Base-by-base conservation (phyloP, 768 basidiomycete genomes). In the Xerocomellus amylosporus region DNA sequence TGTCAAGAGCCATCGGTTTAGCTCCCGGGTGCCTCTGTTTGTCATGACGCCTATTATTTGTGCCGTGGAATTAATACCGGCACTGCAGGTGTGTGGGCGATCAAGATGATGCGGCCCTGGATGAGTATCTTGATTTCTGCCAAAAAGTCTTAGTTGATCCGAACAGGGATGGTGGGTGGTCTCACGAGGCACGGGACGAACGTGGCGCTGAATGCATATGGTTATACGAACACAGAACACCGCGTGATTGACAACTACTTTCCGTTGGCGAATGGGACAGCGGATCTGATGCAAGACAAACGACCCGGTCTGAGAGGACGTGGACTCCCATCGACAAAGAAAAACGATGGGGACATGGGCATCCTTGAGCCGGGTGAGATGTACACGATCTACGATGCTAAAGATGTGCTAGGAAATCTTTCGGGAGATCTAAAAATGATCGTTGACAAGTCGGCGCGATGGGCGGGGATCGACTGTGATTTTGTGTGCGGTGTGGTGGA, bases 101-200 rank as follows among this genome's bases (percentile, higher is more conserved):
- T 58, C 69, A 85, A 55, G 73, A 74, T 52, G 78, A 76, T 22
- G 67, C 65, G 30, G 74, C 75, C 64, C 66, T 88, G 48, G 88
- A 90, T 59, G 75, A 76, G 28, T 91, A 89, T 64, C 69, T 91
- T 38, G 70, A 67, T 22, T 88, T 90, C 59, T 87, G 87, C 64
- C 78, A 84, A 64, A 72, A 68, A 30, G 81, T 80, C 24, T 62
- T 90, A 56, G 51, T 78, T 9, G 71, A 70, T 30, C 53, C 62
- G 49, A 67, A 60, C 46, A 60, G 42, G 33, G 57, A 60, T 33
- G 71, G 73, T 66, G 40, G 49, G 63, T 55, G 56, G 49, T 56
- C 54, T 56, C 52, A 53, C 54, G 48, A 14, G 38, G 38, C 46
- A n/a, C 40, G 24, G 50, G 38, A 57, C 30, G 38, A 61, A 64